Percentiles rank a stretch among this genome's conserved stretches.
Evolutionary conservation across 805 yeast species (phyloP).

Genomic region (Metschnikowia sp.): DNA sequence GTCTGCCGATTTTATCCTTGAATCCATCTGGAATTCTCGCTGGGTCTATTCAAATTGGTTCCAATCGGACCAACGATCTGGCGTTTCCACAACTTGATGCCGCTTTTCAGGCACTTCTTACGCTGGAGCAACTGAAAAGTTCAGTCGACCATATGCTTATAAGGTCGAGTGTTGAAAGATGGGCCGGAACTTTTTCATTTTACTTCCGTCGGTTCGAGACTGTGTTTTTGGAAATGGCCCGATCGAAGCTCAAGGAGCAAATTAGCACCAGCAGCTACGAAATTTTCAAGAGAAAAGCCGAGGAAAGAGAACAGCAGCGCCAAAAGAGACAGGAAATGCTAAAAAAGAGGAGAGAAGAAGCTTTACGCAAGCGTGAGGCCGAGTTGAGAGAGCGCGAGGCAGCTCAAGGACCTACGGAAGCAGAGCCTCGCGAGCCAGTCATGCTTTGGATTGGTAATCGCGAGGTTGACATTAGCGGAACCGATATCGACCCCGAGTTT

Average conservation of each 20-base stretch:
- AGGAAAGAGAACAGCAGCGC: constrained; percentile 24
- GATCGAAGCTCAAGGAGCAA: constrained; percentile 20
- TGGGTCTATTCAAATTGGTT: constrained; percentile 5
- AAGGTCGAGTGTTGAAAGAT: constrained; percentile 59
- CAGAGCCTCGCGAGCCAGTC: constrained; percentile 43
- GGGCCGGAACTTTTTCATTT: constrained; percentile 53
- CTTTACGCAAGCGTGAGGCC: constrained; percentile 24
- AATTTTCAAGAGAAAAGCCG: constrained; percentile 27
- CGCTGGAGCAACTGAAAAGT: constrained; percentile 10
- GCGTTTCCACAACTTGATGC: constrained; percentile 23
- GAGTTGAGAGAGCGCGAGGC: constrained; percentile 22
- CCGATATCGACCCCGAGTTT: constrained; percentile 90
- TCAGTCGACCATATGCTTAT: constrained; percentile 24
- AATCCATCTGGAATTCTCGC: constrained; percentile 6
- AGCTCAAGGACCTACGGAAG: background rate
- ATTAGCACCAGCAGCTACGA: constrained; percentile 49
- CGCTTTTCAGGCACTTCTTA: constrained; percentile 21
- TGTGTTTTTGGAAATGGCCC: constrained; percentile 1
- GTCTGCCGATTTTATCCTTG: constrained; percentile 13
- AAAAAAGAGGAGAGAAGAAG: constrained; percentile 31
- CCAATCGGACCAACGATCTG: background rate
- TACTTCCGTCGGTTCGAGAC: constrained; percentile 4
- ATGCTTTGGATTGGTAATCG: constrained; percentile 72
- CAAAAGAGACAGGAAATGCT: constrained; percentile 29
- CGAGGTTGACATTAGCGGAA: constrained; percentile 80